Evolutionary conservation across 2,329 filamentous ascomycete species (phyloP).

Genomic region (Colletotrichum paranaense): DNA sequence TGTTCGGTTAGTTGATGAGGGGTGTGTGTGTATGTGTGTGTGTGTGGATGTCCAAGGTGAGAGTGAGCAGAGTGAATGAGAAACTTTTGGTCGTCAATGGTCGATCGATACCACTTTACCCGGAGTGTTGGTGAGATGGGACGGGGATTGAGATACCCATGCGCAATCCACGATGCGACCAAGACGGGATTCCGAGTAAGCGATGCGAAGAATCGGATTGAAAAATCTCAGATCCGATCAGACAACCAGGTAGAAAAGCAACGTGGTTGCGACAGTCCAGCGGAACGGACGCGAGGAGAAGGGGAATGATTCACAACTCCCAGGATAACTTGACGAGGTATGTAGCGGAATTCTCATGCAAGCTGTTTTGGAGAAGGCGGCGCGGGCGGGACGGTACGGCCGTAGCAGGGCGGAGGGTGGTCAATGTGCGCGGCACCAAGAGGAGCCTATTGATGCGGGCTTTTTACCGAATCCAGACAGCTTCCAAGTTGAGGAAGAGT

Average conservation of each 20-base stretch:
- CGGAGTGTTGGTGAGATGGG: neutral
- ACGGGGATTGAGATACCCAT: neutral
- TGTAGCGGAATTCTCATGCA: neutral
- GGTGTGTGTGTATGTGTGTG: neutral
- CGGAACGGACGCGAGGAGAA: neutral
- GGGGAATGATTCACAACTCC: no score
- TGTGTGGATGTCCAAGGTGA: no score
- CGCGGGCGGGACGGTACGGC: conserved; percentile 19
- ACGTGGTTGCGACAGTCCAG: neutral
- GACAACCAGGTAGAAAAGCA: conserved; percentile 1
- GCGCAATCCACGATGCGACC: neutral
- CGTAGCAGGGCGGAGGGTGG: conserved; percentile 13
- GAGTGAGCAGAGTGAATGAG: neutral
- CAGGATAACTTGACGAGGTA: neutral
- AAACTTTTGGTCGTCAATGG: neutral
- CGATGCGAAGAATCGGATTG: neutral
- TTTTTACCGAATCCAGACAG: conserved; percentile 17
- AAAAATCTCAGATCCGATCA: conserved; percentile 13
- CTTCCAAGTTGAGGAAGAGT: neutral
- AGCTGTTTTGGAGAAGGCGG: conserved; percentile 1
- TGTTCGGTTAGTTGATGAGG: neutral
- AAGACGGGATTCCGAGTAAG: neutral
- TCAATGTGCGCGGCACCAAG: neutral
- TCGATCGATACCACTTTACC: neutral
- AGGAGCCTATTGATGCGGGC: neutral